Evolutionary conservation across 129 eudicot species (phyloP), one percentile per base, ranked within the genome.

Genomic region (Centella asiatica): DNA sequence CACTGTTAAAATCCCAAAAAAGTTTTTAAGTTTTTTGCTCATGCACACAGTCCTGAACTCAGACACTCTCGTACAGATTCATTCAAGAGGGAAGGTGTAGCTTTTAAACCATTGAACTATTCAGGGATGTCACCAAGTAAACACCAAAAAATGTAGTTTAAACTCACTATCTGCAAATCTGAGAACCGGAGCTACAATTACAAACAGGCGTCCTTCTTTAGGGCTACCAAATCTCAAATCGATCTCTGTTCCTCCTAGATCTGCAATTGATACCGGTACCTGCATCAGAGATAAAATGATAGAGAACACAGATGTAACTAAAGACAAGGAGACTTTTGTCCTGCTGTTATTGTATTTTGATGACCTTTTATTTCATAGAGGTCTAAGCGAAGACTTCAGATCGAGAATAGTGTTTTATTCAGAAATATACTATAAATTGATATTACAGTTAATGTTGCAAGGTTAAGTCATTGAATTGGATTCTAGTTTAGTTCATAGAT

Each of bases 211-310:
- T 22, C 99, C 99, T 76, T 87, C 71, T 59, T 80, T 88, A 15
- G 94, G 60, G 64, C 27, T 88, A 32, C 86, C 83, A 54, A 88
- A 88, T 71, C 96, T 79, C 77, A 86, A 76, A 70, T 90, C 97
- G 56, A 86, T 90, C 72, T 90, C 97, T 8, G 97, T 90, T 62
- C 95, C 97, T 55, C 97, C 97, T 46, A 89, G 75, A 70, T 93
- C 99, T 14, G 99, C 99, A 64, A 93, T 93, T 31, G 99, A 93
- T 33, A 93, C 96, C 7, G 99, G 99, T 37, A 90, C 84, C 99
- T 92, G 75, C 22, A 67, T 6, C 60, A 44, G 47, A 67, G 20
- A 46, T 60, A 54, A 40, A 42, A 45, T 37, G 2, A 4, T 15
- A 28, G 6, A 12, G 60, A 1, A 26, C 7, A 14, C 1, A 14